phyloP scores from a whole-genome alignment of 495 filamentous ascomycete species.

The Podospora tetraspora region DNA sequence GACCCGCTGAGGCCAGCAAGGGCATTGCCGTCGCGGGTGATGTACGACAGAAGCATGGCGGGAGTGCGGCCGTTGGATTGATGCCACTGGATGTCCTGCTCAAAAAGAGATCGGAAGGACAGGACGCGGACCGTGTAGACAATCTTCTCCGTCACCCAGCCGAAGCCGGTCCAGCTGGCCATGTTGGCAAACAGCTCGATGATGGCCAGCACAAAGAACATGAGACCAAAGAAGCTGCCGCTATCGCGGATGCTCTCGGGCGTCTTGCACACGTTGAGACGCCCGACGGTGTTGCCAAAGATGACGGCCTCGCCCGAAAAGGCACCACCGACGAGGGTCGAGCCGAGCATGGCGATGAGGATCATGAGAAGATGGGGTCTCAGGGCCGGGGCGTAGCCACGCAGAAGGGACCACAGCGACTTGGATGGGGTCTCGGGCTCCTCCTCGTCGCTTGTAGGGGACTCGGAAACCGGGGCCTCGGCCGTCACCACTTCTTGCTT shows the following conservation, averaged over 20 bases:
- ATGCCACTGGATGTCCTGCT: slow-evolving; percentile 83
- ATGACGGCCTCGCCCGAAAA: slow-evolving; percentile 33
- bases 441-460: slow-evolving; percentile 33
- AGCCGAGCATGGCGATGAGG: slow-evolving; percentile 17
- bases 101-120: slow-evolving; percentile 79
- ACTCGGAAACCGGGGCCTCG: neutral
- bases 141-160: slow-evolving; percentile 67
- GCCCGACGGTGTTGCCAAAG: slow-evolving; percentile 28
- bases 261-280: slow-evolving; percentile 32
- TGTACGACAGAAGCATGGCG: slow-evolving; percentile 70
- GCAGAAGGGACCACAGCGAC: slow-evolving; percentile 14
- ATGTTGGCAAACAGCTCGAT: slow-evolving; percentile 64
- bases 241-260: slow-evolving; percentile 48
- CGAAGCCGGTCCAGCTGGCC: slow-evolving; percentile 63
- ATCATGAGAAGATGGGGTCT: slow-evolving; percentile 18
- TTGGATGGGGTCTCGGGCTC: slow-evolving; percentile 30
- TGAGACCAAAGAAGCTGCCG: slow-evolving; percentile 76
- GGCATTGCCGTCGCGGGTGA: slow-evolving; percentile 73
- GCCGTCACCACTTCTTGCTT: neutral
- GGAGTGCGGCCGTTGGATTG: slow-evolving; percentile 73
- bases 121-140: slow-evolving; percentile 70
- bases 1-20: slow-evolving; percentile 72
- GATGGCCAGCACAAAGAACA: slow-evolving; percentile 87
- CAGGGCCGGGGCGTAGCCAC: slow-evolving; percentile 15
- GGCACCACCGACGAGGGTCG: slow-evolving; percentile 24